Percentiles rank a stretch among this genome's conserved stretches.
phyloP scores from a whole-genome alignment of 768 basidiomycete genomes.

The Suillus lakei region DNA sequence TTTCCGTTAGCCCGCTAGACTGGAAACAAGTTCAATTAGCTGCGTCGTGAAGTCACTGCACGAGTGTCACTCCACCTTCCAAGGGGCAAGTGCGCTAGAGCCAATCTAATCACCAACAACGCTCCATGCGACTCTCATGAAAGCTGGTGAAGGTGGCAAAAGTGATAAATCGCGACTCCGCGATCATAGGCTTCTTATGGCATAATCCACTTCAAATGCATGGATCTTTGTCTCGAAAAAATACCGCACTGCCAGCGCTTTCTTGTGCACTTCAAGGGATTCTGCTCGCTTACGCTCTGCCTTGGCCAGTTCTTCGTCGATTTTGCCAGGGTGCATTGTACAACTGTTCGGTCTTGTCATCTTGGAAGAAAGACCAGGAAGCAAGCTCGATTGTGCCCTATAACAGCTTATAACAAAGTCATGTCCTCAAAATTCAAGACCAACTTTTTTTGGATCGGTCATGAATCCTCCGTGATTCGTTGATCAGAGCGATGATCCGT shows the following conservation, averaged over 20 bases:
- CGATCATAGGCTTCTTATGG: neutral
- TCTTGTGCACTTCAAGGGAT: neutral
- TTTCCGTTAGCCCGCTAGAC: neutral
- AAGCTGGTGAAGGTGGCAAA: neutral
- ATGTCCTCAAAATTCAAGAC: neutral
- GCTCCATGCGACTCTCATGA: neutral
- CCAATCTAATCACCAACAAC: neutral
- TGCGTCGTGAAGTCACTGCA: slow-evolving; percentile 1
- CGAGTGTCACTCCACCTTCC: neutral
- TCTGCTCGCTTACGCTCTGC: neutral
- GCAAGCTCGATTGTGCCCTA: neutral
- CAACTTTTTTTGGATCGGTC: neutral
- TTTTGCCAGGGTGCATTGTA: neutral
- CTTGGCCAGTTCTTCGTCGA: neutral
- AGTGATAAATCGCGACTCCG: neutral
- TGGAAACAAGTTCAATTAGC: neutral
- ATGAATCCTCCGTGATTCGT: neutral
- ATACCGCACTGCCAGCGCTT: neutral
- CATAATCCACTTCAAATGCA: neutral
- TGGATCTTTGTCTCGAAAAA: neutral
- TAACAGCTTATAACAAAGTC: too few species aligned
- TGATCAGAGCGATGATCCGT: neutral
- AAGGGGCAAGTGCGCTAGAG: neutral
- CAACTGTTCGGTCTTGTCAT: neutral
- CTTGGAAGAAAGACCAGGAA: neutral